Percentiles rank a stretch among this genome's conserved stretches.
These are phyloP conservation scores for Aspergillus avenaceus DNA, from an alignment of 495 filamentous ascomycete genomes.

Conservation along the genomic window DNA sequence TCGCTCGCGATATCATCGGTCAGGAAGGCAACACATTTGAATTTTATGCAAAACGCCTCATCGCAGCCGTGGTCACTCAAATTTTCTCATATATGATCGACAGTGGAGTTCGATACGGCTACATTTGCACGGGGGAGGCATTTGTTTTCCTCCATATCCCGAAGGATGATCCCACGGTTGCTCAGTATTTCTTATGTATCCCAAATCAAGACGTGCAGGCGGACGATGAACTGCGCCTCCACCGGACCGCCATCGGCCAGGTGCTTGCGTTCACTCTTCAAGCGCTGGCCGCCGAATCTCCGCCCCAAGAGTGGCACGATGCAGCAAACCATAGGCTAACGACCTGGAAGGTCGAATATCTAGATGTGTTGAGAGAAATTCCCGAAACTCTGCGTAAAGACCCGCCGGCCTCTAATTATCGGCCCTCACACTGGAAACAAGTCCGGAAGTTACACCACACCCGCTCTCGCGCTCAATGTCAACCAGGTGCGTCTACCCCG, in stretches of 20 bases:
- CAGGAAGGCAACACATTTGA: constrained; percentile 26
- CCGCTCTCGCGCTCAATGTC: constrained; percentile 20
- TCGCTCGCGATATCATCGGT: constrained; percentile 24
- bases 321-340: constrained; percentile 18
- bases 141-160: constrained; percentile 46
- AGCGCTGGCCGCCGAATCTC: constrained; percentile 29
- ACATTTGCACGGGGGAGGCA: constrained; percentile 42
- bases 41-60: constrained; percentile 28
- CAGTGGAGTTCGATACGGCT: constrained; percentile 22
- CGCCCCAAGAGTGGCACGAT: constrained; percentile 35
- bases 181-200: constrained; percentile 27
- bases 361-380: constrained; percentile 23
- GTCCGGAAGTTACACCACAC: constrained; percentile 23
- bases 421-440: constrained; percentile 23
- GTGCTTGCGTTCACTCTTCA: constrained; percentile 46
- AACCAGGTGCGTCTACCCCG: constrained; percentile 46
- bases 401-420: constrained; percentile 23
- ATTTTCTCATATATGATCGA: constrained; percentile 48
- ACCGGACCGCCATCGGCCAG: constrained; percentile 41
- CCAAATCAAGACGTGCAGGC: constrained; percentile 26
- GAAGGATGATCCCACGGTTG: constrained; percentile 28
- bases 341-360: constrained; percentile 27
- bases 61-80: constrained; percentile 40
- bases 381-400: constrained; percentile 24
- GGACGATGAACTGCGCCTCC: constrained; percentile 23